These are phyloP conservation scores for Podila minutissima DNA, from an alignment of 192 early-diverging fungal genomes.

Conservation along the genomic window DNA sequence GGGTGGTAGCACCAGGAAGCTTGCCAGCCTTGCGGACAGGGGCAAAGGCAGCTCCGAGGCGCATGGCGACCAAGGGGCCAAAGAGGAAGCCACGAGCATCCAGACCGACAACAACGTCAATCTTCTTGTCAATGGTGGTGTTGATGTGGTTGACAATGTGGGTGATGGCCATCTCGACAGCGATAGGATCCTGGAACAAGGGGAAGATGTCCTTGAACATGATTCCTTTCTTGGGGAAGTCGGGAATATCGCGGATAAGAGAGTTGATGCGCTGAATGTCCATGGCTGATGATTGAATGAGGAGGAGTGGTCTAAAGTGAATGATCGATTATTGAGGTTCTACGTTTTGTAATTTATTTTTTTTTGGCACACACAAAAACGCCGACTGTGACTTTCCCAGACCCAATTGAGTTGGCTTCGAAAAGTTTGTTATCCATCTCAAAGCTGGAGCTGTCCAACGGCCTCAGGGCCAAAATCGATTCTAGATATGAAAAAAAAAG, in stretches of 20 bases:
- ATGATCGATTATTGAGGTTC: no score
- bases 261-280: slow-evolving; percentile 49
- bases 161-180: slow-evolving; percentile 88
- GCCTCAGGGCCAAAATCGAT: slow-evolving; percentile 72
- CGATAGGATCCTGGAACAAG: slow-evolving; percentile 94
- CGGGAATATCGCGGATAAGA: slow-evolving; percentile 50
- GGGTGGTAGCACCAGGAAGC: slow-evolving; percentile 82
- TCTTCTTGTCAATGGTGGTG: slow-evolving; percentile 66
- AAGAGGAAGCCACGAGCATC: slow-evolving; percentile 99
- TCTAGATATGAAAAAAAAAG: slow-evolving; percentile 32
- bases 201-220: slow-evolving; percentile 98
- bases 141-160: slow-evolving; percentile 87
- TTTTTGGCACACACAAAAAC: no score
- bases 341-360: no score
- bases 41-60: slow-evolving; percentile 89
- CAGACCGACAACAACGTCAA: slow-evolving; percentile 94
- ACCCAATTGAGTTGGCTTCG: not conserved
- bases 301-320: not conserved
- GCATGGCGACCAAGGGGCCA: slow-evolving; percentile 89
- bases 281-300: slow-evolving; percentile 14
- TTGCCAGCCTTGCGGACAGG: slow-evolving; percentile 98
- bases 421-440: not conserved
- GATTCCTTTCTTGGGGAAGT: slow-evolving; percentile 77
- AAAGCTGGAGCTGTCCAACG: slow-evolving; percentile 57
- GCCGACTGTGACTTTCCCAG: not conserved